Evolutionary conservation across 225 moss, liverwort and hornwort species (phyloP).

Genomic region (Anthoceros angustus): DNA sequence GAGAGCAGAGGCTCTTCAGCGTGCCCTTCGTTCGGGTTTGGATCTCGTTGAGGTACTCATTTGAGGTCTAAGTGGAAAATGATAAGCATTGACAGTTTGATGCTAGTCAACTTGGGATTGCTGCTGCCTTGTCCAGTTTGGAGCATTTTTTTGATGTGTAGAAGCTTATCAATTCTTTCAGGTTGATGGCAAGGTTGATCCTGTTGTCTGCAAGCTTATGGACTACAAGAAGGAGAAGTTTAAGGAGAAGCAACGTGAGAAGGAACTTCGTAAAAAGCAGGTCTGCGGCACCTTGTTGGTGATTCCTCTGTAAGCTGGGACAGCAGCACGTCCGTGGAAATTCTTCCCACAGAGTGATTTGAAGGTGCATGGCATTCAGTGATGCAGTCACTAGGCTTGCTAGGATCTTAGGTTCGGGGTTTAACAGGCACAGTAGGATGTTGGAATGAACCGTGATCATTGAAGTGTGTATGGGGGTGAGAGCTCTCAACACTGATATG

Average conservation of each 20-base stretch:
- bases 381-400: background rate
- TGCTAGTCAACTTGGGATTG: background rate
- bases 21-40: slow-evolving; percentile 32
- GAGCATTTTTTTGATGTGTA: background rate
- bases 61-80: background rate
- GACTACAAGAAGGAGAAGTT: slow-evolving; percentile 79
- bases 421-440: too few species aligned
- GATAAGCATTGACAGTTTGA: background rate
- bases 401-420: too few species aligned
- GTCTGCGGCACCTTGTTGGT: slow-evolving; percentile 10
- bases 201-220: slow-evolving; percentile 93
- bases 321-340: too few species aligned
- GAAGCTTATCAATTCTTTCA: background rate
- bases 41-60: slow-evolving; percentile 32
- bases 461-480: background rate
- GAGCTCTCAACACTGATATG: background rate
- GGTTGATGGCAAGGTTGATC: slow-evolving; percentile 76
- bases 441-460: too few species aligned
- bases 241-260: slow-evolving; percentile 83
- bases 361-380: background rate
- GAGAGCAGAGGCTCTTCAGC: slow-evolving; percentile 31
- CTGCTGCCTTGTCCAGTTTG: background rate
- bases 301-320: background rate
- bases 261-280: slow-evolving; percentile 67
- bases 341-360: background rate